A percentile compares a stretch with the other conserved stretches of the same genome.
Evolutionary conservation across 2,329 filamentous ascomycete genomes (phyloP).

Genomic region (Colletotrichum scovillei): DNA sequence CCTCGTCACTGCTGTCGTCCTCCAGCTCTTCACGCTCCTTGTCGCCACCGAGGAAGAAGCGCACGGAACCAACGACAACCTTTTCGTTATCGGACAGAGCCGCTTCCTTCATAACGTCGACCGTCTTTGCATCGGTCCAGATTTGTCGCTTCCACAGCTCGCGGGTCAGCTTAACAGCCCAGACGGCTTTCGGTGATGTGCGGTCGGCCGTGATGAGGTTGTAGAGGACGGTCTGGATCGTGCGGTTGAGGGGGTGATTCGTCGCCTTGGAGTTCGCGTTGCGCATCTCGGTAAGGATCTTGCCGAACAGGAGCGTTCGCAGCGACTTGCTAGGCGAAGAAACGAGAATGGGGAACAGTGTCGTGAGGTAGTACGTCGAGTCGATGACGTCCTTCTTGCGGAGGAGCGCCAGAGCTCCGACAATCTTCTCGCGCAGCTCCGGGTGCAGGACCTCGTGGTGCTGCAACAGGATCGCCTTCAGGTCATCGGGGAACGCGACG

Average conservation of each 20-base stretch:
- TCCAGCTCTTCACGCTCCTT: conserved; percentile 94
- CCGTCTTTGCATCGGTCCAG: conserved; percentile 93
- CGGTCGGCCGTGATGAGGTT: conserved; percentile 91
- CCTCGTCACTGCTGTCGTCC: conserved; percentile 88
- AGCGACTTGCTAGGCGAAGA: conserved; percentile 93
- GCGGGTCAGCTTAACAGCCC: conserved; percentile 94
- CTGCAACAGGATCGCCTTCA: conserved; percentile 82
- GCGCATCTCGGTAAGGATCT: conserved; percentile 91
- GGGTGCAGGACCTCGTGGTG: conserved; percentile 87
- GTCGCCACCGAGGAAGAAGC: conserved; percentile 96
- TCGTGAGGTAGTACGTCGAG: conserved; percentile 84
- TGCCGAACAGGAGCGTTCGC: conserved; percentile 83
- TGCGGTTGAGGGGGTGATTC: conserved; percentile 93
- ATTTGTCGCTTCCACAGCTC: conserved; percentile 97
- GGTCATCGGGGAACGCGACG: conserved; percentile 79
- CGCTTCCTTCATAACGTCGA: conserved; percentile 98
- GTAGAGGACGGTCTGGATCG: conserved; percentile 92
- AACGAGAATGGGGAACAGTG: conserved; percentile 93
- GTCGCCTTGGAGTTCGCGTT: conserved; percentile 87
- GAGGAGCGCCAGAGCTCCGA: conserved; percentile 87
- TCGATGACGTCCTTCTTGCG: conserved; percentile 93
- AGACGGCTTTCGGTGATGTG: conserved; percentile 86
- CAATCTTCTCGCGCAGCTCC: conserved; percentile 93
- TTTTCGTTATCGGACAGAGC: conserved; percentile 92
- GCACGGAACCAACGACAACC: conserved; percentile 85